Base-by-base conservation (phyloP, 345 rosid species). In the Litchi chinensis region DNA sequence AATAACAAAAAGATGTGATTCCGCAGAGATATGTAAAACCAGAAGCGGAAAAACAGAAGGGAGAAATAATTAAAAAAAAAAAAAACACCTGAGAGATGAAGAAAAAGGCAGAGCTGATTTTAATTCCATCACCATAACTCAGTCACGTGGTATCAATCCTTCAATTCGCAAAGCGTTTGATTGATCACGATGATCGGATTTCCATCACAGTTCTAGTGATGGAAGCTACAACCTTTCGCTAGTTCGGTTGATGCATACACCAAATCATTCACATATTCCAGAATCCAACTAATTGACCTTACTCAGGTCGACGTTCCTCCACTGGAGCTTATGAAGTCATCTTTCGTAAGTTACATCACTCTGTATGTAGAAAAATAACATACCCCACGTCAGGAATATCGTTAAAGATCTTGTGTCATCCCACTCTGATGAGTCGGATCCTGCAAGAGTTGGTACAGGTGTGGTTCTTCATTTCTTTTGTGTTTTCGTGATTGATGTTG, bases 401-500 rank as follows among this genome's bases (percentile, higher is more conserved):
- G 73, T 82, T 1, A 16, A 65, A 21, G 10, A 77, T 8, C 64
- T 83, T 41, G 65, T 66, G 15, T 75, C 70, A 3, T 11, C 44
- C 13, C 66, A 74, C 37, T 73, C 75, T 24, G 73, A 76, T 70
- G 73, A 76, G 71, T 76, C 83, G 0, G 85, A 39, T 26, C 71
- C 88, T 65, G 68, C 48, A 50, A 74, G 54, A 15, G 74, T 88
- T 15, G 4, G 21, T 54, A 77, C 73, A 1, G 93, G 88, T 39
- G 75, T 91, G 21, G 75, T 87, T 67, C 67, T 88, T 4, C 91
- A 91, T 71, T 69, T 88, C 52, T 88, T 88, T 56, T 86, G 91
- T 62, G 73, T 81, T 1, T 76, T 86, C 5, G 44, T 87, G 82
- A 84, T 91, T 18, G 83, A 85, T 52, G 79, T 84, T 0, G 92